Evolutionary conservation across 2,329 filamentous ascomycete genomes (phyloP), one percentile per base, ranked within the genome.

Genomic region (Fusarium devonianum): DNA sequence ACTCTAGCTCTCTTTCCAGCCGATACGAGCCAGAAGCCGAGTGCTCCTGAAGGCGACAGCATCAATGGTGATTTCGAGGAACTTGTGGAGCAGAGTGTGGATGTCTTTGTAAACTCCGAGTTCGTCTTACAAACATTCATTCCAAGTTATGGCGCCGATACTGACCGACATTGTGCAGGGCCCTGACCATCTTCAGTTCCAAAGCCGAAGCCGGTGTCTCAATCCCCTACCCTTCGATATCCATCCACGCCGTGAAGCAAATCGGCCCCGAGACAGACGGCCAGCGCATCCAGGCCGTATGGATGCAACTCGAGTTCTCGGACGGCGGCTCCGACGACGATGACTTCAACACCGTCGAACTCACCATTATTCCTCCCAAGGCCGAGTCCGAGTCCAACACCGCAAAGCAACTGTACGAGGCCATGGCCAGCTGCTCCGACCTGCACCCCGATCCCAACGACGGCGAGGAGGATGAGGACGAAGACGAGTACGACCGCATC

Each of bases 341-440:
- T 56, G 85, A 88, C 42, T 82, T 83, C 40, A 78, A 84, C 47
- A 83, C 83, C 7, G 74, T 90, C 37, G 87, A 91, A 61, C 72
- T 92, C 36, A 89, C 84, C 4, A 73, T 92, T 28, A 75, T 87
- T 12, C 87, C 87, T 3, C 72, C 68, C 5, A 45, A 48, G 17
- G 25, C 66, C 11, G 51, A 61, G 7, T 52, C 53, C 10, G 51
- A 65, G 12, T 43, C 62, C n/a, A 63, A 61, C 43, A 21, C 54
- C 33, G 56, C 66, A 53, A 65, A 63, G 58, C 51, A 78, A 42
- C 77, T 90, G 22, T 92, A 85, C 72, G 79, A 82, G 13, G 88
- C 89, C 26, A 84, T 92, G 53, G 86, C 88, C 2, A 80, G 80
- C 16, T 92, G 89, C 72, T 88, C 88, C 4, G 87, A 92, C 64